Conservation (phyloP, 139 green algal genomes). For the Closterium sp. region DNA sequence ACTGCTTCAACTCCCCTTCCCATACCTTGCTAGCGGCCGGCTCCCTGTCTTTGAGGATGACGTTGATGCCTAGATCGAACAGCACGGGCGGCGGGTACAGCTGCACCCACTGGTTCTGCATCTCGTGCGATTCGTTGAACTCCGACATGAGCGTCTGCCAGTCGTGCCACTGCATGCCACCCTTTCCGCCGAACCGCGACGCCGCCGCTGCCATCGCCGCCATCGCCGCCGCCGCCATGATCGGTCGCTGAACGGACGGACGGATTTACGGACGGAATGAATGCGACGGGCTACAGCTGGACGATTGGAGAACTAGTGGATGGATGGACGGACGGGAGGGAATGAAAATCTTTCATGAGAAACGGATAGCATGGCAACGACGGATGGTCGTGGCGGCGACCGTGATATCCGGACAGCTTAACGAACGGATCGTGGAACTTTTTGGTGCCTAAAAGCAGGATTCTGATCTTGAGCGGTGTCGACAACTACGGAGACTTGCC, state of each 20-base stretch:
- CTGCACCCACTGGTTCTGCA: neutral
- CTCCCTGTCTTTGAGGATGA: neutral
- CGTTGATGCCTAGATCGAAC: neutral
- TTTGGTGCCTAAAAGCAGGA: too few species aligned
- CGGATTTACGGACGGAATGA: neutral
- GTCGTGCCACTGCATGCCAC: neutral
- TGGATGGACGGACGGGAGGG: too few species aligned
- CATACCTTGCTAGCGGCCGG: neutral
- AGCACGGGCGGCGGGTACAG: slow-evolving; percentile 6
- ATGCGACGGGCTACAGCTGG: neutral
- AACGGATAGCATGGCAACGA: too few species aligned
- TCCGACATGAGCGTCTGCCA: neutral
- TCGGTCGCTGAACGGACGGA: neutral
- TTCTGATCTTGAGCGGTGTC: too few species aligned
- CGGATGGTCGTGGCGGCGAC: too few species aligned
- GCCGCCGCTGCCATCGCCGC: neutral
- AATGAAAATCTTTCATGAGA: too few species aligned
- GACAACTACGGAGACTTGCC: too few species aligned
- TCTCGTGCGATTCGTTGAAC: neutral
- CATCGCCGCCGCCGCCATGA: neutral
- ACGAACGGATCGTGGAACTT: too few species aligned
- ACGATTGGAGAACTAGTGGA: too few species aligned
- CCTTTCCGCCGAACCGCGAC: neutral
- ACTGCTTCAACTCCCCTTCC: too few species aligned
- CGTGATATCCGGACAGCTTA: too few species aligned